Evolutionary conservation across 345 rosid species (phyloP), one percentile per base, ranked within the genome.

Genomic region (Schrenkiella parvula): DNA sequence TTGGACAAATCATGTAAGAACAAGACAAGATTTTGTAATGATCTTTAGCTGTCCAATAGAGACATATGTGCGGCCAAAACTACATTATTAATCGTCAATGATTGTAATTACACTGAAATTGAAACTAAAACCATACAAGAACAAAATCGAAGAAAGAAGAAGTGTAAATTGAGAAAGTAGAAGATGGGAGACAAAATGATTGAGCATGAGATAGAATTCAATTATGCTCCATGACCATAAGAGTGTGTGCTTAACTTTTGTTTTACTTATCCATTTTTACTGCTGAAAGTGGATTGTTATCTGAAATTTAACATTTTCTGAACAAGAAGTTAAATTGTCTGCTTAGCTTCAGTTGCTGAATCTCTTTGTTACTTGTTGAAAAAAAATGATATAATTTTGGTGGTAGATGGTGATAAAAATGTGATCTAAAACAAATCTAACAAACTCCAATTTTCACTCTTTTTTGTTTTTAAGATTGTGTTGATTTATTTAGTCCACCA

Each of bases 101-200:
- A 70, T 64, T 56, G 71, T 69, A 44, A 70, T 70, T 64, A 64
- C 71, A 62, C 71, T 64, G 64, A 76, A 64, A 56, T 55, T 70
- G 71, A 56, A 70, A 64, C 66, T 55, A 57, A 39, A 51, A 34
- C 2, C 18, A 55, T 21, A 19, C 8, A 37, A 47, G 34, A 43
- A 34, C 4, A 67, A 34, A 31, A 3, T 2, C 7, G 14, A 64
- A 73, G 10, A 38, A 39, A 23, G 12, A 34, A 34, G n/a, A 41
- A 72, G 7, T 31, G 35, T 35, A 28, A 26, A 38, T 48, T n/a
- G 26, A 44, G 23, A 29, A 59, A 67, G 56, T 22, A 38, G 35
- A 70, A 21, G 38, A 55, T 76, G 72, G 80, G 80, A 57, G 66
- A 71, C 80, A 76, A 38, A 76, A 76, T 76, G 80, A 76, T 76